Conservation (phyloP, 768 basidiomycete species). For the Boletus rubroflammeus region DNA sequence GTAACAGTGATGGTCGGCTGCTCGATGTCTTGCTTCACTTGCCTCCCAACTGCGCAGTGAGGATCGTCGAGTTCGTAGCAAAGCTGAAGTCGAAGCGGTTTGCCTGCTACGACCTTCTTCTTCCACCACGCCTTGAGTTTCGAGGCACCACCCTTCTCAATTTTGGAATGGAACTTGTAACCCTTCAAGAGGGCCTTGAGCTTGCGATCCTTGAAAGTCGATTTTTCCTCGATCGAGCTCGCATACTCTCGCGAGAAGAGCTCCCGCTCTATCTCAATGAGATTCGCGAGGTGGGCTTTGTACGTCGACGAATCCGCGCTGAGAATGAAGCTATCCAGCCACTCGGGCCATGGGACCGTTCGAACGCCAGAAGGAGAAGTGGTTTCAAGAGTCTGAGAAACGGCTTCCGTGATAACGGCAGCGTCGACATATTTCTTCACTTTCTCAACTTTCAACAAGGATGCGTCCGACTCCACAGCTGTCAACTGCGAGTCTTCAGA, state of each 20-base stretch:
- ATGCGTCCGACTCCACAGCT: constrained; percentile 34
- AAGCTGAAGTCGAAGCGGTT: constrained; percentile 36
- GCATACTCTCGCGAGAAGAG: constrained; percentile 25
- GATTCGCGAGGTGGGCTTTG: constrained; percentile 33
- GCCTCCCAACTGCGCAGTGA: constrained; percentile 37
- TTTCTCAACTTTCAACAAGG: constrained; percentile 13
- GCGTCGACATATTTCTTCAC: constrained; percentile 17
- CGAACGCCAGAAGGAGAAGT: constrained; percentile 25
- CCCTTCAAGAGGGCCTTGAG: constrained; percentile 43
- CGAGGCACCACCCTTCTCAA: constrained; percentile 38
- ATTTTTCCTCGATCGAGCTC: constrained; percentile 22
- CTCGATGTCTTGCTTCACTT: constrained; percentile 29
- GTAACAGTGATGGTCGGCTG: constrained; percentile 22
- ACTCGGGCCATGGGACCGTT: constrained; percentile 37
- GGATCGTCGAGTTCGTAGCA: constrained; percentile 40
- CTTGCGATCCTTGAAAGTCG: constrained; percentile 32
- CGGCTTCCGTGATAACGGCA: constrained; percentile 19
- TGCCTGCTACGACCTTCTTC: constrained; percentile 48
- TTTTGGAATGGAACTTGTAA: constrained; percentile 35
- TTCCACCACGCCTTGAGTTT: constrained; percentile 63
- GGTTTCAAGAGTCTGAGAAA: constrained; percentile 15
- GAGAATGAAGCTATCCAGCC: constrained; percentile 38
- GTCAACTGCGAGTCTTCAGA: constrained; percentile 68
- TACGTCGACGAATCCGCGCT: constrained; percentile 36
- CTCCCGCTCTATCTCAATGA: constrained; percentile 36